Evolutionary conservation across 805 yeast genomes (phyloP), one percentile per base, ranked within the genome.

Genomic region (Kazachstania kunashirensis): DNA sequence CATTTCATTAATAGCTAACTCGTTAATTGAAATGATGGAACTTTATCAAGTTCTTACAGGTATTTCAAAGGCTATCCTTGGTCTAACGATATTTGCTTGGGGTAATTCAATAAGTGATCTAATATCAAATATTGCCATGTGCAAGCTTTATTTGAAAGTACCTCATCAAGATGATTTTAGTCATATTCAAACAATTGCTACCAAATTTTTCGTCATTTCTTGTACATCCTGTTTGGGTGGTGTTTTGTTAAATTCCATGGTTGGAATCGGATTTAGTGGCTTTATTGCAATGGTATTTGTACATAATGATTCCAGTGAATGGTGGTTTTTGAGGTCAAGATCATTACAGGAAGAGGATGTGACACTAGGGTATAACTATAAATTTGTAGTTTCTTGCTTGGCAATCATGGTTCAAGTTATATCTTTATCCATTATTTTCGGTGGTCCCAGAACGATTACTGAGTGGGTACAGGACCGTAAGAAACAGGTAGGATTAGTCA

Each of bases 91-190:
- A 0, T 83, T 92, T 58, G 96, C 98, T 0, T 62, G 89, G 43
- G 98, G 99, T 3, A 94, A 92, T 53, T 89, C 96, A 0, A 65
- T 84, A 3, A 95, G 97, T 11, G 99, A 92, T 53, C 64, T 89
- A 34, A 76, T 92, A 3, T 80, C 96, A 0, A 86, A 92, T 50
- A 61, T 81, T 24, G 83, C 95, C 0, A 73, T 92, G 38, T 92
- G 96, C 4, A 66, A 65, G 40, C 69, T 85, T 5, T 58, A 59
- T 39, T 45, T 48, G 11, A 53, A 52, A 28, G 33, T 44, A 17
- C 58, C 62, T 10, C 42, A 37, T 14, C 40, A 39, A 9, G 31
- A 41, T 9, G 47, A 47, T n/a, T 18, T 39, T 4, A 42, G 43
- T 12, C 42, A 50, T 24, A 37, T 45, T 14, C 34, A 38, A 4